Evolutionary conservation across 306 rosid genomes (phyloP).

Genomic region (Trifolium repens): DNA sequence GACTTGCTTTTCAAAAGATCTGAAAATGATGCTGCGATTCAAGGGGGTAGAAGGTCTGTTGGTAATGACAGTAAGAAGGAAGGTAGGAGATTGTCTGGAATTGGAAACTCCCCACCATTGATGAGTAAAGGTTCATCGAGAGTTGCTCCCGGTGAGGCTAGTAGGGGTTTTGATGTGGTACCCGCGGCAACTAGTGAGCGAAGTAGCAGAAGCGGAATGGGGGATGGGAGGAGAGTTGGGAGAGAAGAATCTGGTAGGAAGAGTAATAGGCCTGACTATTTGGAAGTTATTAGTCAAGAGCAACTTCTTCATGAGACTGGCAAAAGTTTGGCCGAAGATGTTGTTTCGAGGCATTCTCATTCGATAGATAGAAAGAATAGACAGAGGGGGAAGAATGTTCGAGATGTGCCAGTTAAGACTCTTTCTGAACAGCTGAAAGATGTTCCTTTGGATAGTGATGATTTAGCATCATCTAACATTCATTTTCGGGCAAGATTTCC

Average conservation of each 20-base stretch:
- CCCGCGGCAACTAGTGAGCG: constrained; percentile 59
- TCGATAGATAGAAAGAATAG: constrained; percentile 68
- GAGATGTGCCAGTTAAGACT: constrained; percentile 64
- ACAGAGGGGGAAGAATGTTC: constrained; percentile 72
- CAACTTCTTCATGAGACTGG: constrained; percentile 54
- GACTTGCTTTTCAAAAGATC: constrained; percentile 72
- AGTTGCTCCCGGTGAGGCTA: constrained; percentile 72
- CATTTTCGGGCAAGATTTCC: constrained; percentile 61
- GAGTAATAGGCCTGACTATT: constrained; percentile 62
- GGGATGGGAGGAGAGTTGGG: constrained; percentile 65
- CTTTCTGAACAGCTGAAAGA: constrained; percentile 78
- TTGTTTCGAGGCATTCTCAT: constrained; percentile 66
- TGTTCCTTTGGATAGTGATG: constrained; percentile 78
- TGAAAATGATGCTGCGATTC: constrained; percentile 61
- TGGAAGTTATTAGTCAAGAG: constrained; percentile 62
- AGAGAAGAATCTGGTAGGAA: constrained; percentile 77
- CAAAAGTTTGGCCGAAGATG: constrained; percentile 58
- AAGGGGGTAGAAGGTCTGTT: constrained; percentile 80
- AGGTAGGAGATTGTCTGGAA: constrained; percentile 66
- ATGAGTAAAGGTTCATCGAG: constrained; percentile 64
- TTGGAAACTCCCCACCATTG: constrained; percentile 74
- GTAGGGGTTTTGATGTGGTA: constrained; percentile 54
- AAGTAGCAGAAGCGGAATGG: constrained; percentile 66
- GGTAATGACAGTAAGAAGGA: constrained; percentile 72
- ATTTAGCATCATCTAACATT: constrained; percentile 74